These are phyloP conservation scores for Spongiforma sp. DNA, from an alignment of 1,284 basidiomycete species.

Conservation along the genomic window DNA sequence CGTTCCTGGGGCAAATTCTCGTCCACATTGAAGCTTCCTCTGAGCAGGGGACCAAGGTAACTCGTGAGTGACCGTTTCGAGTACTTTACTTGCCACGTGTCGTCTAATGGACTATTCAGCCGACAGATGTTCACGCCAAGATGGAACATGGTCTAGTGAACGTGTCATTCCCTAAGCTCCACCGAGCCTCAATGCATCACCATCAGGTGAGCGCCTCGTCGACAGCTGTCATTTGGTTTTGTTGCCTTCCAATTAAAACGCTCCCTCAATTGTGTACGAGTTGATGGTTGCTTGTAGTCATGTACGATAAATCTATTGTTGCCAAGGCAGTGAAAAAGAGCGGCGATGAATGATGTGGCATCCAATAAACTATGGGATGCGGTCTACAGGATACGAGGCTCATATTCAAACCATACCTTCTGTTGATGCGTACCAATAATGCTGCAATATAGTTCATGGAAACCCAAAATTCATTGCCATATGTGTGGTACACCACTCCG, in stretches of 20 bases:
- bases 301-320: too few species aligned
- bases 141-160: conserved; percentile 50
- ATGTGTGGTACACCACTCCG: conserved; percentile 68
- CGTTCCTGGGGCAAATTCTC: conserved; percentile 43
- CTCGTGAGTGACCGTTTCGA: conserved; percentile 28
- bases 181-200: conserved; percentile 43
- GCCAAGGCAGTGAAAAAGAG: too few species aligned
- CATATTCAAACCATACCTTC: conserved; percentile 10
- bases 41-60: conserved; percentile 56
- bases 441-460: conserved; percentile 36
- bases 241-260: too few species aligned
- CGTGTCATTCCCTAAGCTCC: conserved; percentile 49
- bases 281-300: too few species aligned
- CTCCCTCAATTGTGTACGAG: too few species aligned
- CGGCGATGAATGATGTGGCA: neutral
- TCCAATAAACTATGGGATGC: neutral
- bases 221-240: too few species aligned
- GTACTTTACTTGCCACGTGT: neutral
- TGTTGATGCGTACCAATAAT: conserved; percentile 7
- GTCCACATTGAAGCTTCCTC: conserved; percentile 45
- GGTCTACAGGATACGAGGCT: neutral
- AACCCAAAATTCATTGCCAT: conserved; percentile 63
- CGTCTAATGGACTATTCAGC: neutral
- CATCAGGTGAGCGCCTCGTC: conserved; percentile 27
- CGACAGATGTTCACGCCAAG: conserved; percentile 30